These are phyloP conservation scores for Penicillium coprophilum DNA, from an alignment of 495 filamentous ascomycete species.

Conservation along the genomic window DNA sequence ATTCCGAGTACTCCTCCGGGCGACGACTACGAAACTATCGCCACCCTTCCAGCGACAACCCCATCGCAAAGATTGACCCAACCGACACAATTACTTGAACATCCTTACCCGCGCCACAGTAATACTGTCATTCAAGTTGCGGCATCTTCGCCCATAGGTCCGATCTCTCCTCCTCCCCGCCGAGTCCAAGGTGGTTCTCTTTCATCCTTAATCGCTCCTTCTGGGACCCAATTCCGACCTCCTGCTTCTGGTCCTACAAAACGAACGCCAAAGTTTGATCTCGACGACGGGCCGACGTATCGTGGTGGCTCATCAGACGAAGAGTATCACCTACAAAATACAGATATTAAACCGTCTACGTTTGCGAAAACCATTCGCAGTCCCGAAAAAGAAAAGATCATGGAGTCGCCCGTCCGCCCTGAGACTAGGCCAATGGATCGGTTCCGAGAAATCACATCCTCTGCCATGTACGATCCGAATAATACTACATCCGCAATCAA, in stretches of 20 bases:
- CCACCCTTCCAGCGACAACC: constrained; percentile 54
- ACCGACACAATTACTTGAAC: constrained; percentile 68
- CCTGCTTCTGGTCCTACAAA: constrained; percentile 45
- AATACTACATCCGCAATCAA: constrained; percentile 31
- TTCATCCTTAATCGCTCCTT: constrained; percentile 68
- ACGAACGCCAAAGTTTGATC: constrained; percentile 42
- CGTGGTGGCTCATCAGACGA: constrained; percentile 58
- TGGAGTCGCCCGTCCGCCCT: constrained; percentile 35
- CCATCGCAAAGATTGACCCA: constrained; percentile 57
- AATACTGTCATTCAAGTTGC: constrained; percentile 72
- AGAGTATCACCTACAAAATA: constrained; percentile 47
- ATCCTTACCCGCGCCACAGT: constrained; percentile 27
- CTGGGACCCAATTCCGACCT: constrained; percentile 68
- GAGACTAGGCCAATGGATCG: constrained; percentile 30
- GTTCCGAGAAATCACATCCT: constrained; percentile 51
- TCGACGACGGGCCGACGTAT: constrained; percentile 59
- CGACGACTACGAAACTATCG: constrained; percentile 55
- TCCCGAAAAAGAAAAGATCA: constrained; percentile 42
- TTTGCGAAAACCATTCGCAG: constrained; percentile 48
- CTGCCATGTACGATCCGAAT: constrained; percentile 47
- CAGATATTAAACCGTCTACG: constrained; percentile 70
- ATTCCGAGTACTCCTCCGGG: constrained; percentile 36
- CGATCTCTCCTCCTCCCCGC: constrained; percentile 48
- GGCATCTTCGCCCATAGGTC: constrained; percentile 71
- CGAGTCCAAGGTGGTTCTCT: constrained; percentile 41